Percentiles rank a stretch among this genome's conserved stretches.
Conservation (phyloP, 352 stramenopile genomes). For the Peronospora destructor region DNA sequence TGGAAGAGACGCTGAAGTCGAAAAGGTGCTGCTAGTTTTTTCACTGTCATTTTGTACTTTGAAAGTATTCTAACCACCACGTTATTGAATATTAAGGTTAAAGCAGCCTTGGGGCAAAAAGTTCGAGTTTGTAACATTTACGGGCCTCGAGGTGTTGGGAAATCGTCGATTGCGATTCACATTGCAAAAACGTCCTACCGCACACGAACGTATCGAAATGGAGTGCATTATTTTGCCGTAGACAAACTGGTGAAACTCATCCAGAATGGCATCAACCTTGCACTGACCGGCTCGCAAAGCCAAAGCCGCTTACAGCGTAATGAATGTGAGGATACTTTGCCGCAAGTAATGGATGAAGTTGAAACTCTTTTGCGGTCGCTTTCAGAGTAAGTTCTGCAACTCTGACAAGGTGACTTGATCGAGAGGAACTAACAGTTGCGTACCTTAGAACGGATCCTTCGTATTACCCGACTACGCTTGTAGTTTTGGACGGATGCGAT, state of each 20-base stretch:
- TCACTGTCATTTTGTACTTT: background rate
- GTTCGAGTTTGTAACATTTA: conserved; percentile 47
- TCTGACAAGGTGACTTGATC: background rate
- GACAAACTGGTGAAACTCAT: conserved; percentile 32
- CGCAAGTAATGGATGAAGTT: conserved; percentile 24
- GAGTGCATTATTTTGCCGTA: conserved; percentile 55
- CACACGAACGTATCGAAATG: conserved; percentile 37
- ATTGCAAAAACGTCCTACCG: conserved; percentile 44
- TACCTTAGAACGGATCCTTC: conserved; percentile 15
- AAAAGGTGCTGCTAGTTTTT: conserved; percentile 28
- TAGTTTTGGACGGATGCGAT: conserved; percentile 66
- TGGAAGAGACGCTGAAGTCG: conserved; percentile 38
- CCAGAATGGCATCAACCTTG: conserved; percentile 11
- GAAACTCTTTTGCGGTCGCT: conserved; percentile 28
- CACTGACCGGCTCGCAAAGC: conserved; percentile 4
- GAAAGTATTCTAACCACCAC: conserved; percentile 1
- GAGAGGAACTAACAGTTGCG: conserved; percentile 9
- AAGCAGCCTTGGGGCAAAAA: conserved; percentile 24
- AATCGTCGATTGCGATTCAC: conserved; percentile 52
- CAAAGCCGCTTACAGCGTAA: too few species aligned
- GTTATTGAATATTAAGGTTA: conserved; percentile 21
- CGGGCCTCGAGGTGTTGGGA: conserved; percentile 42
- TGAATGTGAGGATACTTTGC: conserved; percentile 26
- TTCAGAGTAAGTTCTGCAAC: conserved; percentile 26
- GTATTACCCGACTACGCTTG: conserved; percentile 24